These are phyloP conservation scores for Geotrichum australiense DNA, from an alignment of 1,139 yeast genomes.

Conservation along the genomic window DNA sequence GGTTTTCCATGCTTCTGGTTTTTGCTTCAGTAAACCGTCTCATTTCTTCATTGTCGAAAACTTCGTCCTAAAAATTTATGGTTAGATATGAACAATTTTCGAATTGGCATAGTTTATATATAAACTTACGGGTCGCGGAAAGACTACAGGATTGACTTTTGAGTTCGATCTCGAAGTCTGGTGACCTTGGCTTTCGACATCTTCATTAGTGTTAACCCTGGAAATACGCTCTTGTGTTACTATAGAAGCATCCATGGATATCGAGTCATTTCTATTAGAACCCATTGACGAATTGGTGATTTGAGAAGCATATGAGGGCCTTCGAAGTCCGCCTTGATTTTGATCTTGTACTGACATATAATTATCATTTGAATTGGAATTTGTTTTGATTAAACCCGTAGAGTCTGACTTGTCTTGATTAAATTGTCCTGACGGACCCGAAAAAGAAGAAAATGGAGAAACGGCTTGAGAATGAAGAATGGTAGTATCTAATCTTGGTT, in stretches of 20 bases:
- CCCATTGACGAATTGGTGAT: constrained; percentile 16
- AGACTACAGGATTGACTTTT: constrained; percentile 6
- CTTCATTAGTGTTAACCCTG: neutral
- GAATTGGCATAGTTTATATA: neutral
- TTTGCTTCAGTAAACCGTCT: constrained; percentile 2
- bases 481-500: too few relatives aligned
- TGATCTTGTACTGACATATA: too few relatives aligned
- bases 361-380: too few relatives aligned
- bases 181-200: neutral
- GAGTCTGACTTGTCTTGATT: too few relatives aligned
- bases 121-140: constrained; percentile 10
- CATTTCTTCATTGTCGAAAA: constrained; percentile 12
- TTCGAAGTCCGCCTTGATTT: constrained; percentile 14
- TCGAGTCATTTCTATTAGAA: too few relatives aligned
- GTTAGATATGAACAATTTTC: neutral
- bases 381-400: too few relatives aligned
- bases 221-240: too few relatives aligned
- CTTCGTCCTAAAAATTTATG: constrained; percentile 4
- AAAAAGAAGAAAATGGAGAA: constrained; percentile 15
- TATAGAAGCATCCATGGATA: too few relatives aligned
- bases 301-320: constrained; percentile 23
- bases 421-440: constrained; percentile 15
- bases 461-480: constrained; percentile 12
- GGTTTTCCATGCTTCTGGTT: neutral
- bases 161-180: neutral